Evolutionary conservation across 495 filamentous ascomycete species (phyloP), one percentile per base, ranked within the genome.

Genomic region (Choiromyces venosus): DNA sequence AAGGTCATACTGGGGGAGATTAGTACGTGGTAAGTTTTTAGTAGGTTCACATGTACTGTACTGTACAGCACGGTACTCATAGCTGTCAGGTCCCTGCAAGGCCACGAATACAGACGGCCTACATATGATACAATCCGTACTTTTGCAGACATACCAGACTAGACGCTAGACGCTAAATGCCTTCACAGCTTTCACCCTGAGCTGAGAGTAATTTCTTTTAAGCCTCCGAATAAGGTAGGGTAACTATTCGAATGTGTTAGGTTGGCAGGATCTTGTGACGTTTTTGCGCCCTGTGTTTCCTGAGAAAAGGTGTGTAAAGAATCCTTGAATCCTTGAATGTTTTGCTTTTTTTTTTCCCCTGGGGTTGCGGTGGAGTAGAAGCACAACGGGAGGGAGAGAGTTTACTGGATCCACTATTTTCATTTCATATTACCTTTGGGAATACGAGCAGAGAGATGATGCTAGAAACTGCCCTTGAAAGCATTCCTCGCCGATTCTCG

Each of bases 311-410:
- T 10, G 21, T 0, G 44, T 19, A 4, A 9, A 19, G 25, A 61
- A 33, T 61, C n/a, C 2, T 33, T 14, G 1, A 16, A 33, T 16
- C 1, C n/a, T n/a, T n/a, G n/a, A n/a, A n/a, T n/a, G n/a, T n/a
- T 61, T 61, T 61, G 25, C 52, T 33, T 61, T 61, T 61, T 61
- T n/a, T n/a, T n/a, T n/a, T n/a, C n/a, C n/a, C n/a, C 52, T 61
- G 25, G 52, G 25, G 14, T 9, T 4, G 16, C 3, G 4, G 52
- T 61, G 14, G 12, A 1, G 44, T n/a, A 14, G 52, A 25, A 61
- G 3, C 25, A 1, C 25, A 16, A 25, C 4, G 25, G n/a, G 52
- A 61, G 33, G 7, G 25, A 29, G 46, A 2, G 42, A 14, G n/a
- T 56, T 56, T 56, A 56, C 29, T 25, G 46, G 46, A 29, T 56